Base-by-base conservation (phyloP, 2,329 filamentous ascomycete genomes). In the Exophiala oligosperma region DNA sequence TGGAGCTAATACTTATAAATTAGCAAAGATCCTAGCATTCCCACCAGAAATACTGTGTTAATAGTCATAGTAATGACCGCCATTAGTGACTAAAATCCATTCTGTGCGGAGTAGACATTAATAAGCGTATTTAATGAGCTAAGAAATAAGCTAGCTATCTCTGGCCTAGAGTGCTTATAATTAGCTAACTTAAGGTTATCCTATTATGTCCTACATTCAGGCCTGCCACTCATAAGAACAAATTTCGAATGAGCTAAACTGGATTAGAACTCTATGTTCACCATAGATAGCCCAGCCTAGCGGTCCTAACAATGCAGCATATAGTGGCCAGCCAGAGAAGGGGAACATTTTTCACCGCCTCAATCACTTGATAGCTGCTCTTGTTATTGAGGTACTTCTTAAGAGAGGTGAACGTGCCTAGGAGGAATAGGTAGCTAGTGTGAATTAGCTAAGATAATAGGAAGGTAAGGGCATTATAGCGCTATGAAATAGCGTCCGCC, bases 381-480 rank as follows among this genome's bases (percentile, higher is more conserved):
- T 68, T 47, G 32, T 61, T 56, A 4, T 66, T 51, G 11, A 68
- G 64, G 7, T 70, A 53, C 29, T 65, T 67, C 53, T 72, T 69
- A 28, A 77, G 66, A 37, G 71, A 75, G 46, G 76, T 79, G 64
- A 81, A 82, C 0, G 77, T 80, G 4, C 76, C 78, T 0, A 79
- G 79, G 48, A 80, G 74, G 41, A 82, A 71, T 17, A 82, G 70
- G 70, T 81, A 83, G 26, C 79, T 79, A 0, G 76, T 76, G 1
- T 83, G 73, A 2, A 82, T 72, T 37, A 80, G 69, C 77, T 75
- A 82, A 4, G 74, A 69, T 52, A 73, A 77, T 24, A 73, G 59
- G 8, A 71, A 70, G 51, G 76, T 74, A 21, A 79, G 70, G 52
- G 80, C 69, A 67, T 77, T 82, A 69, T 55, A 41, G 17, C 46